Evolutionary conservation across 805 yeast genomes (phyloP).

Genomic region (Sugiyamaella chiloensis): DNA sequence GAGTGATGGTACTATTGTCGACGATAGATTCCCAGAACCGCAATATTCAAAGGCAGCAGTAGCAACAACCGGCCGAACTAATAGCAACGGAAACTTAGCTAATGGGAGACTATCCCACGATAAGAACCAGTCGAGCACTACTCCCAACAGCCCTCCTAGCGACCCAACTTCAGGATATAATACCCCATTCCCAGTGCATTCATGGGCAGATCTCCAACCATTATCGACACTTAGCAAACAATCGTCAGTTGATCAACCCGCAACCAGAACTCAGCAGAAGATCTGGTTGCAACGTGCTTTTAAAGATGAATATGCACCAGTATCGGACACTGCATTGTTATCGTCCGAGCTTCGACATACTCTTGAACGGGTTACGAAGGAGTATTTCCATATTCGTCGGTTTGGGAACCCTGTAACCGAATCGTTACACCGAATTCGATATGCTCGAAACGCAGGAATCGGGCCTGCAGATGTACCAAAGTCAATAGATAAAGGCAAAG

Average conservation of each 20-base stretch:
- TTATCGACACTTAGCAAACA: background rate
- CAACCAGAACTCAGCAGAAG: constrained; percentile 67
- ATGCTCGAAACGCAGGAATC: constrained; percentile 4
- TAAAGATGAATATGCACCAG: constrained; percentile 18
- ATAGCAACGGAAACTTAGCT: background rate
- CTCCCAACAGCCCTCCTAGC: constrained; percentile 1
- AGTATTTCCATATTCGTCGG: constrained; percentile 65
- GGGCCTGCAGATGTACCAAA: background rate
- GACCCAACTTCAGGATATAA: background rate
- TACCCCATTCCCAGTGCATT: constrained; percentile 15
- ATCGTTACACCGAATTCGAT: constrained; percentile 50
- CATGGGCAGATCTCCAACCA: constrained; percentile 17
- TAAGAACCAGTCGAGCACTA: background rate
- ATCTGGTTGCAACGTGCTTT: constrained; percentile 60
- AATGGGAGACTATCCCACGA: background rate
- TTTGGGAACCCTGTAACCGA: constrained; percentile 68
- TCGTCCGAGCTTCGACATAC: constrained; percentile 44
- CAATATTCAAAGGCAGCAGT: background rate
- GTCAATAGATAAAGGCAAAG: background rate
- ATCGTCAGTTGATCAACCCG: background rate
- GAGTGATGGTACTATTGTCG: background rate
- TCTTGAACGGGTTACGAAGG: constrained; percentile 73
- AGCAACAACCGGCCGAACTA: background rate
- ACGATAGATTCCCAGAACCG: background rate
- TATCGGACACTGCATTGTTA: constrained; percentile 5